Percentiles rank a stretch among this genome's conserved stretches.
Evolutionary conservation across 352 stramenopile genomes (phyloP).

Genomic region (Phytophthora lateralis): DNA sequence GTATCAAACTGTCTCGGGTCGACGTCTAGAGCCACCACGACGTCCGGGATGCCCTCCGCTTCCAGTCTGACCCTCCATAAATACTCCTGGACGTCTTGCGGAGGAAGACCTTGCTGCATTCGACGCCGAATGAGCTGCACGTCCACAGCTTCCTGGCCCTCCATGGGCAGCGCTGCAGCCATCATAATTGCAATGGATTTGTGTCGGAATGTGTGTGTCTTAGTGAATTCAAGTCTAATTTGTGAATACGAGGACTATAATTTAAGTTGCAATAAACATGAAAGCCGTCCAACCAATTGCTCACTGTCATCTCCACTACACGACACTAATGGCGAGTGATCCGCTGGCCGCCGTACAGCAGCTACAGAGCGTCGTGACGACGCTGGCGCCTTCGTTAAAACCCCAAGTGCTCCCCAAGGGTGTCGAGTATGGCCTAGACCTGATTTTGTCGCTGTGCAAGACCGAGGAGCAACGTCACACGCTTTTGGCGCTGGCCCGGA

Average conservation of each 20-base stretch:
- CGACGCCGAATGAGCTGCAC: constrained; percentile 59
- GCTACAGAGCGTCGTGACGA: constrained; percentile 59
- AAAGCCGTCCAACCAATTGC: constrained; percentile 30
- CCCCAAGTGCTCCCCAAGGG: constrained; percentile 79
- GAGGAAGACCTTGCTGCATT: constrained; percentile 69
- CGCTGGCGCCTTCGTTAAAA: constrained; percentile 56
- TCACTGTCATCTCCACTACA: constrained; percentile 13
- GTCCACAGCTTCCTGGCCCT: constrained; percentile 58
- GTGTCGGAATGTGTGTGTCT: neutral
- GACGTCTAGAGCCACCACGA: constrained; percentile 77
- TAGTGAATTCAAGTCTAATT: constrained; percentile 13
- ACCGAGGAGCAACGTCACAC: constrained; percentile 64
- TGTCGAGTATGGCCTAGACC: constrained; percentile 58
- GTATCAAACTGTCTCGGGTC: constrained; percentile 67
- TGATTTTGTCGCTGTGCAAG: constrained; percentile 66
- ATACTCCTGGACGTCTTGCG: constrained; percentile 84
- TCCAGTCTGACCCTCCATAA: constrained; percentile 84
- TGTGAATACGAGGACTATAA: constrained; percentile 11
- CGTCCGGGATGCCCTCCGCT: constrained; percentile 75
- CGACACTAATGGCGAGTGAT: constrained; percentile 38
- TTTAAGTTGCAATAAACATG: constrained; percentile 16
- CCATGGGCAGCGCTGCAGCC: constrained; percentile 65
- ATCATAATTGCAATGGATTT: constrained; percentile 61
- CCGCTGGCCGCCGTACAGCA: constrained; percentile 68
- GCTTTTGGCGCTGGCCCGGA: constrained; percentile 51